Percentiles rank a stretch among this genome's conserved stretches.
Conservation (phyloP, 2,329 filamentous ascomycete genomes). For the Paracoccidioides brasiliensis region DNA sequence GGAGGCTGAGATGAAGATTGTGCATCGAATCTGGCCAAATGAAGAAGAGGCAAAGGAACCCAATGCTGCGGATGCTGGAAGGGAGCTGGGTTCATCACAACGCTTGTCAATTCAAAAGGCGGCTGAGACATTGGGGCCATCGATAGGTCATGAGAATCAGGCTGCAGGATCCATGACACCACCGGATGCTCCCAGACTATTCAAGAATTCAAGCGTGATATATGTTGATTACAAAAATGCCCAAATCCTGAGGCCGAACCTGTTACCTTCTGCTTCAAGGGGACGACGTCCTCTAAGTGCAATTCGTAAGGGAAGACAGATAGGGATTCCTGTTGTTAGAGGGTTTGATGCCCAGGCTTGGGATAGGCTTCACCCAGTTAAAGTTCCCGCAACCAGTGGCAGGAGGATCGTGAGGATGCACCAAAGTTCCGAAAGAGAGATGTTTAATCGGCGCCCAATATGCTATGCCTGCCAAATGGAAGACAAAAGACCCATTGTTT, state of each 20-base stretch:
- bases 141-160: constrained; percentile 24
- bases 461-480: constrained; percentile 49
- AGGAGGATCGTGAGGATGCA: constrained; percentile 30
- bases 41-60: constrained; percentile 29
- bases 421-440: constrained; percentile 20
- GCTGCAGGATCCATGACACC: constrained; percentile 29
- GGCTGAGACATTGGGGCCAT: constrained; percentile 3
- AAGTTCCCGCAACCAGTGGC: constrained; percentile 29
- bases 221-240: constrained; percentile 68
- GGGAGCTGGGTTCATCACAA: constrained; percentile 20
- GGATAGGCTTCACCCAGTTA: constrained; percentile 55
- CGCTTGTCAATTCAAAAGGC: constrained; percentile 1
- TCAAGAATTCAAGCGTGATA: constrained; percentile 67
- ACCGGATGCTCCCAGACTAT: constrained; percentile 42
- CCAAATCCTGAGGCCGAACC: constrained; percentile 72
- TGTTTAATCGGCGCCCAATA: constrained; percentile 18
- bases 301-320: constrained; percentile 67
- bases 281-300: constrained; percentile 68
- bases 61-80: constrained; percentile 21
- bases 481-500: constrained; percentile 55
- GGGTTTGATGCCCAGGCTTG: constrained; percentile 72
- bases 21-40: constrained; percentile 68
- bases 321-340: constrained; percentile 77
- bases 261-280: constrained; percentile 76
- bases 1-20: constrained; percentile 79